Conservation (phyloP, 495 filamentous ascomycete species). For the Podospora fimiseda region DNA sequence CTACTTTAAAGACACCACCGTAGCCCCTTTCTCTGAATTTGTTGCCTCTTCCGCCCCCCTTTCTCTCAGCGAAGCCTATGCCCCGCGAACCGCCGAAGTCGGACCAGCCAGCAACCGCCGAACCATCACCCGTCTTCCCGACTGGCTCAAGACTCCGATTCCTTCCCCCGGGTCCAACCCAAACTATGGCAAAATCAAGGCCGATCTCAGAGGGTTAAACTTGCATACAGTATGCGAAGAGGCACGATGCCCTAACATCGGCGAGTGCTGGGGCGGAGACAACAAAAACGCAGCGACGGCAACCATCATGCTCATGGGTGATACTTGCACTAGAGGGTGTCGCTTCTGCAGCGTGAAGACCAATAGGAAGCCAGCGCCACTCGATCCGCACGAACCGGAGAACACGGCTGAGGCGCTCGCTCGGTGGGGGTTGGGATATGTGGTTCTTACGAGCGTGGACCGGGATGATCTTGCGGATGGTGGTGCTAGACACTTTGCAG, state of each 20-base stretch:
- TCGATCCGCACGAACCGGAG: constrained; percentile 95
- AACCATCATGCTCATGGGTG: constrained; percentile 99
- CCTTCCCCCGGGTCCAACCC: constrained; percentile 59
- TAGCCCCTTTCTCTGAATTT: constrained; percentile 84
- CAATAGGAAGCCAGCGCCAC: constrained; percentile 62
- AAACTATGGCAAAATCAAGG: constrained; percentile 90
- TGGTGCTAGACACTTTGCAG: constrained; percentile 83
- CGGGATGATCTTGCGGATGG: constrained; percentile 88
- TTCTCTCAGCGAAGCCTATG: constrained; percentile 52
- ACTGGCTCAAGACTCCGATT: constrained; percentile 95
- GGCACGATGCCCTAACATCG: constrained; percentile 94
- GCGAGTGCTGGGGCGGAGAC: constrained; percentile 91
- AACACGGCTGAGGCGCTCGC: constrained; percentile 89
- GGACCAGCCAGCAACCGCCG: constrained; percentile 75
- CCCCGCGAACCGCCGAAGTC: constrained; percentile 71
- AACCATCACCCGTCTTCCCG: constrained; percentile 83
- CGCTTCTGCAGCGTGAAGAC: constrained; percentile 98
- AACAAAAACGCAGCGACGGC: constrained; percentile 87
- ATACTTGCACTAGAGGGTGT: constrained; percentile 95
- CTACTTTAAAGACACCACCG: constrained; percentile 76
- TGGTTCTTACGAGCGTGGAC: constrained; percentile 89
- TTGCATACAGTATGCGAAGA: constrained; percentile 98
- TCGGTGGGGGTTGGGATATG: constrained; percentile 91
- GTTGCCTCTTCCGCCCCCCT: constrained; percentile 44
- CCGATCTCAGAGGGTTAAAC: constrained; percentile 80